Base-by-base conservation (phyloP, 2,329 filamentous ascomycete genomes). In the Zymoseptoria passerinii region DNA sequence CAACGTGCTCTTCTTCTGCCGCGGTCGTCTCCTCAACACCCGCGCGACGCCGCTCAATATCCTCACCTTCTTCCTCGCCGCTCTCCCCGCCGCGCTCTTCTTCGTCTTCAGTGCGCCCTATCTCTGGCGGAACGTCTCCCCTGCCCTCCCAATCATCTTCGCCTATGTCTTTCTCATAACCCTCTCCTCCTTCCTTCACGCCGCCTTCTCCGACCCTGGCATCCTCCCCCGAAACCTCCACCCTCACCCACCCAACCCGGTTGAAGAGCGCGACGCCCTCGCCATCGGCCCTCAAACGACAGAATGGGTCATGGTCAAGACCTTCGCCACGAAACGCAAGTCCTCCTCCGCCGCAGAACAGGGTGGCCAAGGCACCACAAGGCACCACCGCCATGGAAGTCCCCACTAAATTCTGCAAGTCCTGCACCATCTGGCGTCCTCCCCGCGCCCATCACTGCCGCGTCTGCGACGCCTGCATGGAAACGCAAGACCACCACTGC, bases 401-500 rank as follows among this genome's bases (percentile, higher is more conserved):
- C 1, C 94, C 94, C 0, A 92, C 92, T 61, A 97, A 99, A 76
- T 96, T 95, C 76, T 99, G 94, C 82, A 92, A 92, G 71, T 95
- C 92, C 18, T 99, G 94, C 79, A 91, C 91, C 69, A 92, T 99
- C 66, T 99, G 94, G 94, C 88, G 94, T 1, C 94, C 94, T 40
- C 92, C 92, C 28, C 89, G 94, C 59, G 91, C 90, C 59, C 95
- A 99, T 71, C 94, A 99, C 76, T 99, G 94, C 75, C 89, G 94
- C 58, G 82, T 96, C 28, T 99, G 94, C 76, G 92, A 99, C 75
- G 96, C 95, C 73, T 99, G 94, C 72, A 84, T 99, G 60, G 94
- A 99, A 74, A 96, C 91, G 0, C 90, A 96, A 66, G 94, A 99
- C 70, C 94, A 99, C 70, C 94, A 99, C 75, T 99, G 94, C 70